Conservation (phyloP, 495 filamentous ascomycete genomes). For the Penicillium ochrochloron region DNA sequence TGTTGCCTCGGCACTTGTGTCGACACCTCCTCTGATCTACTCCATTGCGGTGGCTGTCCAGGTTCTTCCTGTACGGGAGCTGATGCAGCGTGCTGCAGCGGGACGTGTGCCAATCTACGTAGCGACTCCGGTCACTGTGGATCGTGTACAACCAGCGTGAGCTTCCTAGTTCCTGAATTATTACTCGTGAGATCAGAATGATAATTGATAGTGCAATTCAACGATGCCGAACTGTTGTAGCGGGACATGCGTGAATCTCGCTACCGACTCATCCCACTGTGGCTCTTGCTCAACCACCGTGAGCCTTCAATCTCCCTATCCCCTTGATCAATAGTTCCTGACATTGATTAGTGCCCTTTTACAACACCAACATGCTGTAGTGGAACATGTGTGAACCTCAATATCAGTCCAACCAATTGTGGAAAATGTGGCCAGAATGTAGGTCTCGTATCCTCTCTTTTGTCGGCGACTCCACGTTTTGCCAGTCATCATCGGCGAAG, state of each 20-base stretch:
- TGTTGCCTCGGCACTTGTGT: slow-evolving; percentile 21
- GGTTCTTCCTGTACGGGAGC: slow-evolving; percentile 11
- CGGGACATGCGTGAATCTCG: slow-evolving; percentile 16
- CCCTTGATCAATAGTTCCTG: too few species aligned
- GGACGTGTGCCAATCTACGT: slow-evolving; percentile 21
- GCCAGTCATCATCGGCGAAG: not conserved
- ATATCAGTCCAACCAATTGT: slow-evolving; percentile 18
- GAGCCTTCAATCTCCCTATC: too few species aligned
- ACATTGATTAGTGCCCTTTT: too few species aligned
- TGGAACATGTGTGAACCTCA: slow-evolving; percentile 21
- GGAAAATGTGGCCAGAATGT: slow-evolving; percentile 22
- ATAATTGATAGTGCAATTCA: not conserved
- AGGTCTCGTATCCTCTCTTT: not conserved
- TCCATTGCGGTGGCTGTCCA: slow-evolving; percentile 21
- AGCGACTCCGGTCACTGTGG: slow-evolving; percentile 18
- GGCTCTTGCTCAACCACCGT: slow-evolving; percentile 15
- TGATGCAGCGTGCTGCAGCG: slow-evolving; percentile 18
- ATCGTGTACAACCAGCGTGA: too few species aligned
- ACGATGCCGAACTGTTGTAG: slow-evolving; percentile 11
- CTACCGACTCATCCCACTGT: slow-evolving; percentile 13
- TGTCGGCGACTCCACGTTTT: not conserved
- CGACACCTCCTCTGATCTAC: slow-evolving; percentile 14
- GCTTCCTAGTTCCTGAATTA: not conserved
- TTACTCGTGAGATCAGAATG: not conserved
- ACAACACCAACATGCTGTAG: slow-evolving; percentile 13